A percentile compares a stretch with the other conserved stretches of the same genome.
phyloP scores from a whole-genome alignment of 2,329 filamentous ascomycete species.

The Chrysoporthe cubensis region DNA sequence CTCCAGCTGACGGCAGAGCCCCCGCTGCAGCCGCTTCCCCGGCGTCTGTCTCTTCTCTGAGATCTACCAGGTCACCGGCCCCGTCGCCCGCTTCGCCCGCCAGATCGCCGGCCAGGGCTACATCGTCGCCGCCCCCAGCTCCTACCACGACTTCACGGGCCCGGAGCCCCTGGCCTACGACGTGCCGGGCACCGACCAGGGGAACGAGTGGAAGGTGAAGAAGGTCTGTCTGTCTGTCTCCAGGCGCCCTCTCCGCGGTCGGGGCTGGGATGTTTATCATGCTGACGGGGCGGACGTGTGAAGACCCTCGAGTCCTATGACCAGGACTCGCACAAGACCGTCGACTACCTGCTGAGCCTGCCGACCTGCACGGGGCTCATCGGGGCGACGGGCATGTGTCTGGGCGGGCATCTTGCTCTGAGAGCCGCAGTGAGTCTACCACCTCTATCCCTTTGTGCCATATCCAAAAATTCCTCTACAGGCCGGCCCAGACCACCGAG shows the following conservation, averaged over 20 bases:
- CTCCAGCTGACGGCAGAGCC: too few relatives aligned
- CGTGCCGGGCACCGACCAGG: constrained; percentile 81
- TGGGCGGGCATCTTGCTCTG: constrained; percentile 82
- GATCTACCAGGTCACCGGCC: constrained; percentile 81
- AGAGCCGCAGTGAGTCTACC: constrained; percentile 54
- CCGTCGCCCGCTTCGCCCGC: constrained; percentile 84
- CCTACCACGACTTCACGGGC: constrained; percentile 90
- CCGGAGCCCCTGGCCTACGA: constrained; percentile 86
- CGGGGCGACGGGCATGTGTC: constrained; percentile 86
- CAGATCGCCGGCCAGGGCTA: constrained; percentile 93
- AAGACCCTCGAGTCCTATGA: constrained; percentile 86
- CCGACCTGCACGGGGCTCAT: constrained; percentile 81
- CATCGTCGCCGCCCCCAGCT: constrained; percentile 88
- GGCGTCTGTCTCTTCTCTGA: constrained; percentile 89
- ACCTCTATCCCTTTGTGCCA: background rate
- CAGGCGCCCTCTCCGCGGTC: background rate
- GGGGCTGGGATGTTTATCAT: background rate
- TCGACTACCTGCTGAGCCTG: constrained; percentile 72
- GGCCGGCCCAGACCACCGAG: too few relatives aligned
- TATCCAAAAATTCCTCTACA: too few relatives aligned
- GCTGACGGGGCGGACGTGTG: background rate
- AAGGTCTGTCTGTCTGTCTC: constrained; percentile 56
- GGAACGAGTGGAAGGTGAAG: constrained; percentile 83
- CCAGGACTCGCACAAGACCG: constrained; percentile 69
- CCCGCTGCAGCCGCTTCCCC: constrained; percentile 64